Evolutionary conservation across 257 asterid genomes (phyloP), one percentile per base, ranked within the genome.

Genomic region (Scutellaria barbata): DNA sequence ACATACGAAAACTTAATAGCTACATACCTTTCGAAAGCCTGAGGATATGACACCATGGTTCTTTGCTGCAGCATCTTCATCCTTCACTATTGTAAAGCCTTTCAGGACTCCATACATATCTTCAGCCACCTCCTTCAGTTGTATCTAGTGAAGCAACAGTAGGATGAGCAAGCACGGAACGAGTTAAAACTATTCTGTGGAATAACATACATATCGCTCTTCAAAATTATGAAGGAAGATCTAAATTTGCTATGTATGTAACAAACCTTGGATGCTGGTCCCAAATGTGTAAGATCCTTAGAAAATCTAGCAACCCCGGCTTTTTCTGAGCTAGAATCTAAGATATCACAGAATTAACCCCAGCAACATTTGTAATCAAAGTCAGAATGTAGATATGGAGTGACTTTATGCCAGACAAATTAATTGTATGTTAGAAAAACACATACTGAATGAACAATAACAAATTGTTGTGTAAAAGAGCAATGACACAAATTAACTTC

Each of bases 101-200:
- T 89, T 89, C 80, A 83, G 82, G 69, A 86, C 91, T 72, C 96
- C 98, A 85, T 88, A 95, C 96, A 90, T 90, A 85, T 92, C 96
- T 81, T 92, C 96, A 74, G 98, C 96, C 88, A 92, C 80, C 55
- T 96, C 82, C 81, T 90, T 92, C 78, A 92, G 79, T 88, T 88
- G 95, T 80, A 90, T 92, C 98, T 92, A 72, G 57, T 39, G 53
- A 60, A 72, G 74, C 73, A 78, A 79, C 68, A 69, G 7, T 58
- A 46, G 72, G 69, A 75, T 67, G 37, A 77, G 63, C 56, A 78
- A 71, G 71, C 20, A 63, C 63, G 39, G 60, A 41, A 66, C 4
- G 10, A n/a, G 56, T 55, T 51, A 64, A 30, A 68, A 54, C 14
- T 80, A 46, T 42, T 56, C 46, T 66, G 37, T 17, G 50, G 71